phyloP scores from a whole-genome alignment of 306 rosid genomes.

The Arachis hypogaea region DNA sequence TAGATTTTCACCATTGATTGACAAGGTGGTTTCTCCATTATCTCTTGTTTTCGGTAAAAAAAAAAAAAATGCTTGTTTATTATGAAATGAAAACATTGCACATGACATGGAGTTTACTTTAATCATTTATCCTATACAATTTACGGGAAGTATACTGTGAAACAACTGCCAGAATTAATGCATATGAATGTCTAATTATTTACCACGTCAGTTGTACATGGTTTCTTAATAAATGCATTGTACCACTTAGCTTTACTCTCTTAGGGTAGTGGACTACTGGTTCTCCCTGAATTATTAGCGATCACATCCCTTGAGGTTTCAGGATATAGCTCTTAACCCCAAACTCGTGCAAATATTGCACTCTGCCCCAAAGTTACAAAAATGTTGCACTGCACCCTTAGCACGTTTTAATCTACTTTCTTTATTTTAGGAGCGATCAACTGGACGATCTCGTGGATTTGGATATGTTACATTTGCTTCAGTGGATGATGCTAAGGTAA shows the following conservation, averaged over 20 bases:
- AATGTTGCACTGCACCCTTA: too few species aligned
- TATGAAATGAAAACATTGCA: not conserved
- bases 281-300: not conserved
- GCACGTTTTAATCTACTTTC: conserved; percentile 20
- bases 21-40: not conserved
- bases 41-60: not conserved
- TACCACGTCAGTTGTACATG: not conserved
- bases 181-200: not conserved
- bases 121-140: not conserved
- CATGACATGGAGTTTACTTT: not conserved
- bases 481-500: conserved; percentile 90
- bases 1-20: too few species aligned
- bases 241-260: not conserved
- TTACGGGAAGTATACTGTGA: not conserved
- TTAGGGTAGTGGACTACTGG: not conserved
- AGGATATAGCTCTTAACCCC: too few species aligned
- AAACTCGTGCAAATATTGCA: too few species aligned
- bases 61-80: not conserved
- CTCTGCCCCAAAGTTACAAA: too few species aligned
- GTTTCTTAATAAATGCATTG: not conserved
- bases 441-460: conserved; percentile 97
- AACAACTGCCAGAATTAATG: not conserved
- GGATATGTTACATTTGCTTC: conserved; percentile 94
- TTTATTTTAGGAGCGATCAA: conserved; percentile 75
- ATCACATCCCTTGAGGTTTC: too few species aligned